Evolutionary conservation across 495 filamentous ascomycete species (phyloP), one percentile per base, ranked within the genome.

Genomic region (Bathelium albidoporum): DNA sequence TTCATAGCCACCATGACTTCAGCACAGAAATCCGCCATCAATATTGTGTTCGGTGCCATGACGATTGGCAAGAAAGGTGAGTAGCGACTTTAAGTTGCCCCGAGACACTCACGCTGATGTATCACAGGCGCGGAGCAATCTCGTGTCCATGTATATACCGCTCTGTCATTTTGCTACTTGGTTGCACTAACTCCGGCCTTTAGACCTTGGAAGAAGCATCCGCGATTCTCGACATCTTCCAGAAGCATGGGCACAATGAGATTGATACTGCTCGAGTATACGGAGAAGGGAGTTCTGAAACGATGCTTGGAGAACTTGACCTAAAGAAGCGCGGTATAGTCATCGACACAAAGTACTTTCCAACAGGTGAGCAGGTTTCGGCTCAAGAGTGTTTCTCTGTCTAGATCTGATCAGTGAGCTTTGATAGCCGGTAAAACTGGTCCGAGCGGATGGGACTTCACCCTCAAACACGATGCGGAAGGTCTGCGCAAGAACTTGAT

Each of bases 321-420:
- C 84, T 78, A 76, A 70, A 79, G 69, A 69, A 74, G 9, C 71
- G 80, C 14, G 77, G 78, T 28, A 66, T 85, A 12, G 68, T 76
- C 1, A 77, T 85, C 71, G 80, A 78, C 62, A 84, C 82, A 0
- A 84, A 84, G 63, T 73, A 78, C 41, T 80, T 76, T 60, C 81
- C 80, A 0, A 76, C 70, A 26, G 49, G 49, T 55, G 16, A 55
- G 24, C 20, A 0, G 11, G 20, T 16, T n/a, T 49, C 18, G 1
- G 20, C 14, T 49, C 14, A 20, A 5, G 18, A 49, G 20, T 22
- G 7, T 28, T 16, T 10, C 16, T 29, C 10, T 7, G 49, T n/a
- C 1, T 7, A 1, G 16, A 55, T 16, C 24, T 29, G 16, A 29
- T 29, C 5, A 55, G 2, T 9, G 10, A 0, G 5, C 4, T 10